Base-by-base conservation (phyloP, 2,329 filamentous ascomycete species). In the Stemphylium lycopersici region DNA sequence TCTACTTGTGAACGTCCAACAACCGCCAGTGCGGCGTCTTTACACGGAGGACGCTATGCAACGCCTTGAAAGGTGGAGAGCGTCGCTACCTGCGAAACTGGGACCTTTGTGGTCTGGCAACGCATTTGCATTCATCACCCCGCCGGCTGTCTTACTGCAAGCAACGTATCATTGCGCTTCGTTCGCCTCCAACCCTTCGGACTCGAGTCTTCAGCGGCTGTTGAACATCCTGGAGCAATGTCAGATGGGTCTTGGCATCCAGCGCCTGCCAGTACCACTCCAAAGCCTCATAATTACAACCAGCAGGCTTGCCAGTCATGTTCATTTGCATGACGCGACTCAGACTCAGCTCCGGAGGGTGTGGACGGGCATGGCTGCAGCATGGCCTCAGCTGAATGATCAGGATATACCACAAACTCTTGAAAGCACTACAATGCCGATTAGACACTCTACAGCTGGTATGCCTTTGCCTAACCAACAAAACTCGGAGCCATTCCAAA, bases 11-110 rank as follows among this genome's bases (percentile, higher is more conserved):
- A 48, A 55, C 18, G 52, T 52, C 26, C 55, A 59, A 29, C 26
- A 45, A 8, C 41, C 29, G 41, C 12, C 31, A 10, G 16, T 22
- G 4, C 16, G 18, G 16, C 20, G 33, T n/a, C 8, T 36, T n/a
- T 29, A 55, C 24, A 22, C 41, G 40, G 37, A 48, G 20, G 74
- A 74, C 32, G 66, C 68, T 13, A 63, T 74, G 42, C 72, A 72
- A 36, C 66, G 65, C 4, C 56, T 79, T 6, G 65, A 56, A 70
- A 76, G 55, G 65, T 80, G 67, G 75, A 78, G 66, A 49, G 38
- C 59, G 12, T 58, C 58, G 3, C 52, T 74, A 29, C 69, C 71
- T 12, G 20, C 58, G 2, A 68, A 63, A 37, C 59, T 73, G 32
- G 59, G 32, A 59, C 67, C 37, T 48, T 70, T 20, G 50, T 56